These are phyloP conservation scores for Calvatia gigantea DNA, from an alignment of 768 basidiomycete genomes.

Conservation along the genomic window DNA sequence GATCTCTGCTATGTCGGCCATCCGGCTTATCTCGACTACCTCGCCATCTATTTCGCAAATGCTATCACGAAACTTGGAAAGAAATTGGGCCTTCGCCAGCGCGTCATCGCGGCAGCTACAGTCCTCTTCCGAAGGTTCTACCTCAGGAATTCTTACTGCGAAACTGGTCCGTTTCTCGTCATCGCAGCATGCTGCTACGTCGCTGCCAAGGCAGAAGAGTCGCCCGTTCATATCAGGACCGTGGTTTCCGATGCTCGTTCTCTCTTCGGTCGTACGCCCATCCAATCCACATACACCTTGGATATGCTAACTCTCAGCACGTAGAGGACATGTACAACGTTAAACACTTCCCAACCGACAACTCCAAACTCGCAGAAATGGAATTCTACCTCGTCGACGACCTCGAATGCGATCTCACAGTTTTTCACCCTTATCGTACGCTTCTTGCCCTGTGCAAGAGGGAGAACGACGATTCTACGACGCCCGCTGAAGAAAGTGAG, in stretches of 20 bases:
- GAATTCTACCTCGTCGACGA: constrained; percentile 98
- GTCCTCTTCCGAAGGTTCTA: constrained; percentile 98
- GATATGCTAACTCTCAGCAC: neutral
- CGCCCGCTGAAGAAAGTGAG: constrained; percentile 43
- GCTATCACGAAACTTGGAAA: constrained; percentile 84
- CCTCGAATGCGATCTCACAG: constrained; percentile 88
- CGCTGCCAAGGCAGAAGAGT: constrained; percentile 96
- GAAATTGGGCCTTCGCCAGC: constrained; percentile 78
- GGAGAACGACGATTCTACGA: constrained; percentile 31
- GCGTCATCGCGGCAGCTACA: constrained; percentile 90
- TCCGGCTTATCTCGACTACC: constrained; percentile 72
- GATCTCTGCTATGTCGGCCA: constrained; percentile 80
- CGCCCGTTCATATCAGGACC: constrained; percentile 90
- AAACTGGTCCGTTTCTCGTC: constrained; percentile 93
- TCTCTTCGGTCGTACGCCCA: constrained; percentile 71
- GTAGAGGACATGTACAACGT: constrained; percentile 65
- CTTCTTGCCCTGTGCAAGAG: constrained; percentile 74
- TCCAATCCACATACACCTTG: neutral
- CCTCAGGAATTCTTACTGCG: constrained; percentile 91
- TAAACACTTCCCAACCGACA: constrained; percentile 82
- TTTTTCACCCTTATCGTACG: constrained; percentile 95
- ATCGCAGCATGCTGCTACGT: constrained; percentile 93
- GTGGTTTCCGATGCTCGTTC: constrained; percentile 80
- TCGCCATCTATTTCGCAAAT: constrained; percentile 88
- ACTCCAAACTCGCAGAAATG: constrained; percentile 95